Evolutionary conservation across 352 stramenopile species (phyloP), one percentile per base, ranked within the genome.

Genomic region (Globisporangium abappressorium): DNA sequence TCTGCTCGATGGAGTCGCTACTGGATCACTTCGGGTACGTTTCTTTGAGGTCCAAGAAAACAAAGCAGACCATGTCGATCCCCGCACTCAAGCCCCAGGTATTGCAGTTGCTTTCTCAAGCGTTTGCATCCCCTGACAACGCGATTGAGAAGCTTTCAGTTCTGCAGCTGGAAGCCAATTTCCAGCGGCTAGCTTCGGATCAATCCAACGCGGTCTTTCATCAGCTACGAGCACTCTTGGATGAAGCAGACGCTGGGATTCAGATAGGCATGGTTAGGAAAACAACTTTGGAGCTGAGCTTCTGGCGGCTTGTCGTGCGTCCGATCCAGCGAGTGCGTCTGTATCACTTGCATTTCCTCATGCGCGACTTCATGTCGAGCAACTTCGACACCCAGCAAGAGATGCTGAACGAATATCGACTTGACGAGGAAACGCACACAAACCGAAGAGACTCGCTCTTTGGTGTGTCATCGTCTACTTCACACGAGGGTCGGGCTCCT

Each of bases 291-390:
- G 46, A 78, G 12, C 59, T 82, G 34, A 79, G 62, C 46, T 62
- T 87, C 9, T 87, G 79, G 79, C 73, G 72, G 0, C 67, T 84
- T 12, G 62, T 87, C 51, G 64, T 84, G 5, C 65, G 73, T 5
- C 77, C 79, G 11, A 68, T 84, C 11, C 79, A 78, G 24, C 77
- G 79, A 9, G 36, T 73, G 0, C 63, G 79, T 11, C 43, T 85
- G 15, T 77, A 77, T 59, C 65, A 71, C 4, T 46, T 80, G 6
- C 77, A 81, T 22, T 65, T 76, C 11, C 69, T 71, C 41, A 30
- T 76, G 5, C 56, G 68, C 22, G 60, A 64, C 2, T 82, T 79
- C 46, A 49, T 79, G 33, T 7, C 24, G n/a, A 47, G 14, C 14
- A 41, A n/a, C 38, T 24, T 26, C 0, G 7, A 28, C 6, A 22